Evolutionary conservation across 371 early-diverging fungal species (phyloP).

Genomic region (Zancudomyces culisetae): DNA sequence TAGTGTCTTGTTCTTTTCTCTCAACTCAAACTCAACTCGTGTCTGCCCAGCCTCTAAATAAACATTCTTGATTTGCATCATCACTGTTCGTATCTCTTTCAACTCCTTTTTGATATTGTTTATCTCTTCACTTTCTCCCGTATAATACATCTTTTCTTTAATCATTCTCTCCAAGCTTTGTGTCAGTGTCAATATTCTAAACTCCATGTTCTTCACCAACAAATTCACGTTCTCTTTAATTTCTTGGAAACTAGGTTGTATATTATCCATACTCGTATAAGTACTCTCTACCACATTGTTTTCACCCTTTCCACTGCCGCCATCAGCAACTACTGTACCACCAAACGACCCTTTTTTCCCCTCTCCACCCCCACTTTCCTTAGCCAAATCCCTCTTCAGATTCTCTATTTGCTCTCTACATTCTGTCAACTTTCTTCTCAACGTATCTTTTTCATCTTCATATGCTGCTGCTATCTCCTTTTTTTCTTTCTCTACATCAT

Average conservation of each 20-base stretch:
- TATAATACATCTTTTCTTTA: too few relatives aligned
- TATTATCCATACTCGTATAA: too few relatives aligned
- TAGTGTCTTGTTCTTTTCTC: background rate
- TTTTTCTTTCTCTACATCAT: background rate
- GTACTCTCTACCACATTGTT: too few relatives aligned
- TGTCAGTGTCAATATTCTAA: too few relatives aligned
- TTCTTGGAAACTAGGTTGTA: too few relatives aligned
- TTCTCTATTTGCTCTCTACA: background rate
- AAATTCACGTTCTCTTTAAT: too few relatives aligned
- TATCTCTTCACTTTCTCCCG: background rate
- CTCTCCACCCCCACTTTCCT: background rate
- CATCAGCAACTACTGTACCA: background rate
- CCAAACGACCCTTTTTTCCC: background rate
- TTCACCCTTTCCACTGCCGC: background rate
- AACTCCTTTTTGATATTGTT: background rate
- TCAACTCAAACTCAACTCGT: background rate
- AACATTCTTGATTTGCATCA: background rate
- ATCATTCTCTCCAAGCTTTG: too few relatives aligned
- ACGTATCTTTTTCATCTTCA: background rate
- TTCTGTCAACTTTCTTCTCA: background rate
- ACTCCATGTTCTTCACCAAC: too few relatives aligned
- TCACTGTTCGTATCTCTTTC: background rate
- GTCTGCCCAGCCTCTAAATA: background rate
- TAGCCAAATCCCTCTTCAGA: background rate
- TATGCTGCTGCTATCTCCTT: too few relatives aligned